A percentile compares a stretch with the other conserved stretches of the same genome.
phyloP scores from a whole-genome alignment of 2,329 filamentous ascomycete species.

The Orbilia ellipsospora region DNA sequence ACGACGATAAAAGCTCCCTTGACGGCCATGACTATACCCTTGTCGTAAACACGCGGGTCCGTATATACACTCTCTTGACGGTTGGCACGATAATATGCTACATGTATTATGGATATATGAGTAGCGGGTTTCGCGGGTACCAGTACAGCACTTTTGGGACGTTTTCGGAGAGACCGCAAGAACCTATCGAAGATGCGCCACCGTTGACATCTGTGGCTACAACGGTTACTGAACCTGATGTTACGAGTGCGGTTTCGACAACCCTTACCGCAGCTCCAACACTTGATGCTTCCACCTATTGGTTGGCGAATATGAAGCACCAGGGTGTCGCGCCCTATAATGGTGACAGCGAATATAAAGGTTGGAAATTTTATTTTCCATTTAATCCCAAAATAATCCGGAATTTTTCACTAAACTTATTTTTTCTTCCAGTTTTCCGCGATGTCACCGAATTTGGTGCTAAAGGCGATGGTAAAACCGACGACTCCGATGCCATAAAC shows the following conservation, averaged over 20 bases:
- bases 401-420: neutral
- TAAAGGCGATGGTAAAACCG: conserved; percentile 65
- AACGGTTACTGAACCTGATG: conserved; percentile 42
- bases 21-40: conserved; percentile 15
- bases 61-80: conserved; percentile 48
- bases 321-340: conserved; percentile 65
- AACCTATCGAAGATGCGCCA: conserved; percentile 2
- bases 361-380: conserved; percentile 13
- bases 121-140: conserved; percentile 46
- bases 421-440: conserved; percentile 48
- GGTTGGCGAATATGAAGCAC: conserved; percentile 62
- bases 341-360: conserved; percentile 61
- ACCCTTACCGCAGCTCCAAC: conserved; percentile 36
- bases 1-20: conserved; percentile 32
- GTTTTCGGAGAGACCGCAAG: neutral
- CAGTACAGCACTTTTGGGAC: conserved; percentile 31
- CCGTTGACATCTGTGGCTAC: conserved; percentile 7
- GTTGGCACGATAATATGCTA: conserved; percentile 52
- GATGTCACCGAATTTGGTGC: conserved; percentile 53
- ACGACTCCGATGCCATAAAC: conserved; percentile 92
- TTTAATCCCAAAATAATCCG: neutral
- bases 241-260: conserved; percentile 36
- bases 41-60: conserved; percentile 46
- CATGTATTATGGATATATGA: conserved; percentile 46
- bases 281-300: conserved; percentile 45